A percentile compares a stretch with the other conserved stretches of the same genome.
phyloP scores from a whole-genome alignment of 129 eudicot species.

The Smallanthus sonchifolius region DNA sequence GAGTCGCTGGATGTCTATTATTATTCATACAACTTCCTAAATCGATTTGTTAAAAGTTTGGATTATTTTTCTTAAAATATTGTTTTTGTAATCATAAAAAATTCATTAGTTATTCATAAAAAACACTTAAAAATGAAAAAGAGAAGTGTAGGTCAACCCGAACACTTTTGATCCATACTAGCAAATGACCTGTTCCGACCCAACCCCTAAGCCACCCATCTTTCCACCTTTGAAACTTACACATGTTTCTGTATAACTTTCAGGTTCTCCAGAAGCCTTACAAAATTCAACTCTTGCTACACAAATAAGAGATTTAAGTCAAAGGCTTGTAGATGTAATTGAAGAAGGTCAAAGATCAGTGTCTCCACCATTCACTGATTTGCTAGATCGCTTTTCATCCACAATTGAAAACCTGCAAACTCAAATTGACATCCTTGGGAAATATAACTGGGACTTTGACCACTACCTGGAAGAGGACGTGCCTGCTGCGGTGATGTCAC shows the following conservation, averaged over 20 bases:
- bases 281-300: slow-evolving; percentile 46
- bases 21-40: not conserved
- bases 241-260: slow-evolving; percentile 16
- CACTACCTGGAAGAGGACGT: slow-evolving; percentile 71
- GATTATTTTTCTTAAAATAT: not conserved
- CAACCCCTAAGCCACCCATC: not conserved
- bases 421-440: slow-evolving; percentile 50
- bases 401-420: slow-evolving; percentile 53
- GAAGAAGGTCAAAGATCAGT: slow-evolving; percentile 59
- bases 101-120: not conserved
- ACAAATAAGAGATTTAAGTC: slow-evolving; percentile 51
- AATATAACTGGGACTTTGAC: slow-evolving; percentile 82
- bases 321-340: slow-evolving; percentile 43
- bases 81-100: not conserved
- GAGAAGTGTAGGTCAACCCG: not conserved
- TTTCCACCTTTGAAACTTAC: not conserved
- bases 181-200: not conserved
- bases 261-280: slow-evolving; percentile 49
- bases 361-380: slow-evolving; percentile 44
- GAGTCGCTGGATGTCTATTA: not conserved
- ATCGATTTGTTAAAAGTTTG: not conserved
- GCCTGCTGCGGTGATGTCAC: slow-evolving; percentile 63
- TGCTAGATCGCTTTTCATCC: slow-evolving; percentile 42
- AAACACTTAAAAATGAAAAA: not conserved
- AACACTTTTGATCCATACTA: not conserved